These are phyloP conservation scores for Pleurotus tuoliensis DNA, from an alignment of 768 basidiomycete species.

Conservation along the genomic window DNA sequence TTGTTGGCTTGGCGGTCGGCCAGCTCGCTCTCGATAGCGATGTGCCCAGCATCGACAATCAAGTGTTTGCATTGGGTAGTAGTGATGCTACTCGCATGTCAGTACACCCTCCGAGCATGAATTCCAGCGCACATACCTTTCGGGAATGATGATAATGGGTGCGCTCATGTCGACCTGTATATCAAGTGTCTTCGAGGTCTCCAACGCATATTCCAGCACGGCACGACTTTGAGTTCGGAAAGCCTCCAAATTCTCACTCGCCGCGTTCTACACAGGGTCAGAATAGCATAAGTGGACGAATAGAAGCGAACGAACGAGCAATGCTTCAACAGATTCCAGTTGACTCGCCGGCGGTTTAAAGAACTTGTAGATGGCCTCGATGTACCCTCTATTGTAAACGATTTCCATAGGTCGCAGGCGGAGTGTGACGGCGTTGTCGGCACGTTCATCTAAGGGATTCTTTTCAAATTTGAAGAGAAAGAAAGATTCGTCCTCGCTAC, in stretches of 20 bases:
- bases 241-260: constrained; percentile 90
- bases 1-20: constrained; percentile 75
- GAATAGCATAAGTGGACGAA: not conserved
- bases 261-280: constrained; percentile 59
- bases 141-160: constrained; percentile 94
- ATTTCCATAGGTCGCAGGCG: constrained; percentile 96
- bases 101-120: constrained; percentile 2
- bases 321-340: constrained; percentile 90
- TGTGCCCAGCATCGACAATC: constrained; percentile 94
- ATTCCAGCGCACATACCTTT: constrained; percentile 54
- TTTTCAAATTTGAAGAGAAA: constrained; percentile 91
- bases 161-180: constrained; percentile 96
- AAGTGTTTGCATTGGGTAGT: constrained; percentile 78
- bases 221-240: constrained; percentile 91
- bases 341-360: constrained; percentile 94
- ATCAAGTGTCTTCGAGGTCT: constrained; percentile 93
- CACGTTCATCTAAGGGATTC: constrained; percentile 86
- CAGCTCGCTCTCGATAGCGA: constrained; percentile 86
- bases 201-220: constrained; percentile 89
- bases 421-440: constrained; percentile 86
- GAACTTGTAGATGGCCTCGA: constrained; percentile 89
- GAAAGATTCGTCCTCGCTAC: constrained; percentile 45
- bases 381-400: constrained; percentile 90
- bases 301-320: constrained; percentile 54
- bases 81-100: constrained; percentile 53